These are phyloP conservation scores for Diplogelasinospora grovesii DNA, from an alignment of 495 filamentous ascomycete species.

Conservation along the genomic window DNA sequence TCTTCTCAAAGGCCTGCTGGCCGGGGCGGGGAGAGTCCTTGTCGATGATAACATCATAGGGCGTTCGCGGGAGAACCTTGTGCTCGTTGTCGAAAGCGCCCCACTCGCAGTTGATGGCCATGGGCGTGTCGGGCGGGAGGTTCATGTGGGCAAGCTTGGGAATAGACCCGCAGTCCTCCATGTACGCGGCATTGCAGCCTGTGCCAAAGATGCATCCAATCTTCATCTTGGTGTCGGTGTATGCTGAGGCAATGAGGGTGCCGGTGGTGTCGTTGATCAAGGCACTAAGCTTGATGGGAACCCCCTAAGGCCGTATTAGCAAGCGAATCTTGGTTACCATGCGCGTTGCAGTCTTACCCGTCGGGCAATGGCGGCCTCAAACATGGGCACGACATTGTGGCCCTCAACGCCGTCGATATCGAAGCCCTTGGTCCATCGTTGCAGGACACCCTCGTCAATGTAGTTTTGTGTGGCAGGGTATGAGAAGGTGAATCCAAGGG, in stretches of 20 bases:
- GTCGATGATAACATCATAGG: constrained; percentile 80
- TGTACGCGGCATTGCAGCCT: constrained; percentile 96
- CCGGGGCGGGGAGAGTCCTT: constrained; percentile 88
- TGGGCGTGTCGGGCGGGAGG: constrained; percentile 79
- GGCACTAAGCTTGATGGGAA: constrained; percentile 89
- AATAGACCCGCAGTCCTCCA: constrained; percentile 85
- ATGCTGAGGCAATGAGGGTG: constrained; percentile 95
- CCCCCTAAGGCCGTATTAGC: constrained; percentile 47
- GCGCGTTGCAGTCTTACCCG: constrained; percentile 45
- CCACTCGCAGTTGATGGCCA: constrained; percentile 99
- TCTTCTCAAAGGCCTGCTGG: constrained; percentile 96
- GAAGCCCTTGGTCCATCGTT: constrained; percentile 99
- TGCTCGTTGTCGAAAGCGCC: constrained; percentile 98
- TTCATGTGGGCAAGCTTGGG: constrained; percentile 94
- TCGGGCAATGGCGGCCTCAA: constrained; percentile 75
- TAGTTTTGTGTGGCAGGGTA: constrained; percentile 96
- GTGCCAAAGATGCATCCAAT: constrained; percentile 99
- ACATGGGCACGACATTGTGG: constrained; percentile 85
- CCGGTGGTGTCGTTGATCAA: constrained; percentile 98
- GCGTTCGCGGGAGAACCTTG: constrained; percentile 81
- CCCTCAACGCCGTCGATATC: constrained; percentile 96
- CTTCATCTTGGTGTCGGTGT: constrained; percentile 85
- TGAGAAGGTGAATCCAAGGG: constrained; percentile 96
- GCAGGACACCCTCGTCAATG: constrained; percentile 90
- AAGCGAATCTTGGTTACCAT: background rate